phyloP scores from a whole-genome alignment of 805 yeast species.

The Zygotorulaspora florentina region DNA sequence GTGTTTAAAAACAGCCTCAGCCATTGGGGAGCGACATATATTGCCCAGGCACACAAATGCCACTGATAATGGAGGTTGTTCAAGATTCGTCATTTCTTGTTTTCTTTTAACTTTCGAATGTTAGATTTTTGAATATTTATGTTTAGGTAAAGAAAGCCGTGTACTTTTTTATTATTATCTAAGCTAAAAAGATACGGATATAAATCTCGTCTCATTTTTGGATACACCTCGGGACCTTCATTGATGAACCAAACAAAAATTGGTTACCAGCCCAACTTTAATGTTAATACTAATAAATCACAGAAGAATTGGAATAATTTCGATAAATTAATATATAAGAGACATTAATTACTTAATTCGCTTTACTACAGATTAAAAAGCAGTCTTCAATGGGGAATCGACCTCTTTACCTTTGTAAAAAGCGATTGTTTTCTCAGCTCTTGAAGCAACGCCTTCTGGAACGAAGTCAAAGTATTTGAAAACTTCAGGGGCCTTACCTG shows the following conservation, averaged over 20 bases:
- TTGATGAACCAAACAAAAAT: too few species aligned
- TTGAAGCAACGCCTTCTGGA: conserved; percentile 84
- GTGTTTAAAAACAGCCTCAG: conserved; percentile 83
- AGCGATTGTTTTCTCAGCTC: conserved; percentile 72
- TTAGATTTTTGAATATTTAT: neutral
- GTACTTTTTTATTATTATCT: neutral
- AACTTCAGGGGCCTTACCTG: conserved; percentile 81
- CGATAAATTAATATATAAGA: neutral
- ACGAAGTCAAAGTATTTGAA: conserved; percentile 87
- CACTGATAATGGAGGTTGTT: conserved; percentile 44
- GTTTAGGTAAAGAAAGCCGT: neutral
- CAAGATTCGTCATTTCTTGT: neutral
- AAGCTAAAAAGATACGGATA: too few species aligned
- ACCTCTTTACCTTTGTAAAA: conserved; percentile 76
- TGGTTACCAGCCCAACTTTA: too few species aligned
- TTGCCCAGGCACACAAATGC: conserved; percentile 92
- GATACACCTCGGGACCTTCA: too few species aligned
- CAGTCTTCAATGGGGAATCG: conserved; percentile 72
- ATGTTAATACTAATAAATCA: too few species aligned
- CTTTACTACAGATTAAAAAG: conserved; percentile 47
- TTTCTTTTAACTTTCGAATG: too few species aligned
- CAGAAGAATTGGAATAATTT: neutral
- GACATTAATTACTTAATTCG: conserved; percentile 1
- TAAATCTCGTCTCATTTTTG: too few species aligned
- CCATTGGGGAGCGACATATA: conserved; percentile 96